A percentile compares a stretch with the other conserved stretches of the same genome.
Evolutionary conservation across 1,139 yeast genomes (phyloP).

Genomic region (Casaregolazyma lundiana): DNA sequence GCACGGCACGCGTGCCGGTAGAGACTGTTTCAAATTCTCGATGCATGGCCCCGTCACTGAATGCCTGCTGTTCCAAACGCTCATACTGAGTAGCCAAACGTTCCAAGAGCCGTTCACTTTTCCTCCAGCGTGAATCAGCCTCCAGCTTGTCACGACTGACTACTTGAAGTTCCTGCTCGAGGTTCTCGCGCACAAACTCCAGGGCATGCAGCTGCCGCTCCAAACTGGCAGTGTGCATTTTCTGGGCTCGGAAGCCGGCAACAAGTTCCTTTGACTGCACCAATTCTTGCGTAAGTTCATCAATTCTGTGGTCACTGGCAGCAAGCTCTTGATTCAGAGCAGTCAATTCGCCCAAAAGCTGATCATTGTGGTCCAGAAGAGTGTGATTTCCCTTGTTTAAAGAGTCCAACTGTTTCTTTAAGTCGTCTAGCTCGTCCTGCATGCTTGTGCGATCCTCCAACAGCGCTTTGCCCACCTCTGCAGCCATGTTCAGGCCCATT

Average conservation of each 20-base stretch:
- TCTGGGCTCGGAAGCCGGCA: constrained; percentile 17
- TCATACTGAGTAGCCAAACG: constrained; percentile 24
- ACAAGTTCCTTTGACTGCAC: constrained; percentile 18
- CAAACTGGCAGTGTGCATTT: constrained; percentile 18
- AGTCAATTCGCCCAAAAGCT: constrained; percentile 21
- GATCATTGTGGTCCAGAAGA: constrained; percentile 19
- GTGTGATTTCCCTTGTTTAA: constrained; percentile 17
- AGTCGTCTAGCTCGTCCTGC: constrained; percentile 18
- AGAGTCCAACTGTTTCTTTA: constrained; percentile 16
- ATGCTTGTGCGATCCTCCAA: constrained; percentile 18
- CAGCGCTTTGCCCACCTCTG: constrained; percentile 28
- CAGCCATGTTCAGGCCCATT: constrained; percentile 25
- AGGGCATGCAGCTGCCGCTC: constrained; percentile 22
- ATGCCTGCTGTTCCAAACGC: constrained; percentile 15
- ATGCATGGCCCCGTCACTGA: constrained; percentile 5
- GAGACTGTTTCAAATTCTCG: constrained; percentile 2
- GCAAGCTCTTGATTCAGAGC: constrained; percentile 18
- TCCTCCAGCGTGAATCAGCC: constrained; percentile 23
- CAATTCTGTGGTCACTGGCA: constrained; percentile 18
- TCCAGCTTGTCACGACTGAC: constrained; percentile 18
- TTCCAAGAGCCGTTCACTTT: constrained; percentile 23
- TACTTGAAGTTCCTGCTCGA: constrained; percentile 20
- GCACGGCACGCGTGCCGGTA: not conserved
- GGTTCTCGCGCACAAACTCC: constrained; percentile 22
- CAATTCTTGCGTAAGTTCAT: constrained; percentile 16